Evolutionary conservation across 768 basidiomycete genomes (phyloP), one percentile per base, ranked within the genome.

Genomic region (Boletus vinaceobasis): DNA sequence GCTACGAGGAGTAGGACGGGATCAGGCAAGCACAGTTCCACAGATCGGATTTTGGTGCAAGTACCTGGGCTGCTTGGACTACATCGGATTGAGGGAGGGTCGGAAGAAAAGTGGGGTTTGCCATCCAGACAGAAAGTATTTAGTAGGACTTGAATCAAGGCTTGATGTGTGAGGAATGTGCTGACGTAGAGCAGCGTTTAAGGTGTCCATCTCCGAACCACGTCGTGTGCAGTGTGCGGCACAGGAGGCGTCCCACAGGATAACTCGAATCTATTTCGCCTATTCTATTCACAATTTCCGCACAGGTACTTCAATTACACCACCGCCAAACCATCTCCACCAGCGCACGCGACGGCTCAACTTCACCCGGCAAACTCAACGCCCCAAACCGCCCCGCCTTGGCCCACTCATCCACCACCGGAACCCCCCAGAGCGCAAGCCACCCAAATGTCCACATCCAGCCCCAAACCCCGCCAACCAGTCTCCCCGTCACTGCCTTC

Each of bases 51-150:
- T 54, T 17, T 39, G 37, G 62, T 47, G 74, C 45, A 21, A 77
- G 70, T 70, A 85, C 85, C 77, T 84, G 79, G 52, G 77, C 77
- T 27, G 84, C 85, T 61, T 78, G 80, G 62, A 82, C 70, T 23
- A 86, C 65, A 61, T 86, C 86, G 50, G 69, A 75, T 50, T 71
- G 73, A 14, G 79, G 68, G 31, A 87, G 71, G 36, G 73, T 61
- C 49, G 85, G 85, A 45, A 87, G 76, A 65, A 86, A 82, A 31
- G 48, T 57, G 29, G 65, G 43, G 47, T 58, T 57, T 13, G 63
- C 51, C 68, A 70, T 70, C 31, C 15, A 23, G 38, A 27, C 21
- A 17, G 19, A 42, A 43, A 19, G 43, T 21, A 39, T 27, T 36
- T 11, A 19, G 27, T 43, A 14, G 17, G 32, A 23, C 19, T 26